A percentile compares a stretch with the other conserved stretches of the same genome.
phyloP scores from a whole-genome alignment of 2,329 filamentous ascomycete species.

The Stemphylium lycopersici region DNA sequence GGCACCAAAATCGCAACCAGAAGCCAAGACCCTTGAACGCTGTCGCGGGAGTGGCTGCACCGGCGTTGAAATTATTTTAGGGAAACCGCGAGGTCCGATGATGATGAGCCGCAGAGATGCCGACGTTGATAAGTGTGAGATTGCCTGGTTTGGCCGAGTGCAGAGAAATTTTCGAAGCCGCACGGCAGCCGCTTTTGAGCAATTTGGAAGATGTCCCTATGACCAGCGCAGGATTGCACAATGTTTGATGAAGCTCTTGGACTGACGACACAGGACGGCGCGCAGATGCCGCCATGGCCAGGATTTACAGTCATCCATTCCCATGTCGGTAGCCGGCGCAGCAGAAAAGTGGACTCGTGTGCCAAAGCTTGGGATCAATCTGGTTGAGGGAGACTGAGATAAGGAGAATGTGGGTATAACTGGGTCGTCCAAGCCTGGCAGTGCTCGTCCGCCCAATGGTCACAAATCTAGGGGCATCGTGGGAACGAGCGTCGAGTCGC shows the following conservation, averaged over 20 bases:
- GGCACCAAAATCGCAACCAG: conserved; percentile 21
- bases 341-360: conserved; percentile 40
- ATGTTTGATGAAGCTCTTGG: conserved; percentile 17
- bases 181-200: conserved; percentile 10
- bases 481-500: conserved; percentile 17
- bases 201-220: background rate
- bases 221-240: conserved; percentile 8
- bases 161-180: conserved; percentile 12
- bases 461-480: conserved; percentile 25
- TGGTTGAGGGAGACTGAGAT: conserved; percentile 42
- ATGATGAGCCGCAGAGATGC: conserved; percentile 16
- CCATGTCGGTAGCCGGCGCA: conserved; percentile 26
- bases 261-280: conserved; percentile 32
- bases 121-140: conserved; percentile 13
- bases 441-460: conserved; percentile 38
- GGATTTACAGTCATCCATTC: conserved; percentile 33
- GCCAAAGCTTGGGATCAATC: conserved; percentile 29
- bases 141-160: conserved; percentile 19
- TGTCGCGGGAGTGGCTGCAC: conserved; percentile 38
- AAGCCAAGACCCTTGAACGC: conserved; percentile 21
- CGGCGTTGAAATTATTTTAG: conserved; percentile 26
- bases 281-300: conserved; percentile 20
- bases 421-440: conserved; percentile 38
- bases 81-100: conserved; percentile 20
- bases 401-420: conserved; percentile 44